Evolutionary conservation across 352 stramenopile species (phyloP).

Genomic region (Phytophthora pluvialis): DNA sequence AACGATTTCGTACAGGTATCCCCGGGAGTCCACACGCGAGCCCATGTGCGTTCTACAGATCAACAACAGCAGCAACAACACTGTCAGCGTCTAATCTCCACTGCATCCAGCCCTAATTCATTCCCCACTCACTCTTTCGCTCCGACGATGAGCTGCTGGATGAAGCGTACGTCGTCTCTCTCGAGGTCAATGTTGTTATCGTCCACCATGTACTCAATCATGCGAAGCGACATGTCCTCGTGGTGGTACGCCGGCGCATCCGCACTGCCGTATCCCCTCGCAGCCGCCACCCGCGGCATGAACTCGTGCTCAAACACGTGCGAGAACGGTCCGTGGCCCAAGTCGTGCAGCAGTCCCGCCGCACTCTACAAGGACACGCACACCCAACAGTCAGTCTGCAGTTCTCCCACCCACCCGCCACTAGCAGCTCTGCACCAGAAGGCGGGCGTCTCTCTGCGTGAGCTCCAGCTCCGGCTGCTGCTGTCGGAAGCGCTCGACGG

Average conservation of each 20-base stretch:
- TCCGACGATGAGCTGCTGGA: constrained; percentile 84
- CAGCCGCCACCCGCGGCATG: constrained; percentile 64
- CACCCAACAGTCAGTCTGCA: constrained; percentile 2
- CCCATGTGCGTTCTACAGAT: constrained; percentile 51
- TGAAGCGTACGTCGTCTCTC: constrained; percentile 69
- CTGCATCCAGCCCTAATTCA: background rate
- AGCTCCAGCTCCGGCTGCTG: constrained; percentile 92
- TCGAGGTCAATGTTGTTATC: constrained; percentile 85
- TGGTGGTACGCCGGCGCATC: constrained; percentile 61
- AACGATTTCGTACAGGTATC: constrained; percentile 92
- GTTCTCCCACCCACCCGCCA: background rate
- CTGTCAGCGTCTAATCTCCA: constrained; percentile 7
- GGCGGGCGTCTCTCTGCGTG: constrained; percentile 80
- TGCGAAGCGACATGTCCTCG: constrained; percentile 83
- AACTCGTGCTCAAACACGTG: constrained; percentile 96
- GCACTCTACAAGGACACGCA: constrained; percentile 49
- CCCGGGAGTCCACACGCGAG: constrained; percentile 56
- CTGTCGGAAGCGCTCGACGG: constrained; percentile 82
- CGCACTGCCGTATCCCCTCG: constrained; percentile 32
- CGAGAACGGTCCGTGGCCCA: constrained; percentile 95
- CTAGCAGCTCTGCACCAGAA: constrained; percentile 47
- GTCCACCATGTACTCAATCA: constrained; percentile 84
- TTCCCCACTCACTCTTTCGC: constrained; percentile 60
- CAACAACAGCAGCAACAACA: background rate
- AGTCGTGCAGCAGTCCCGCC: constrained; percentile 83